A percentile compares a stretch with the other conserved stretches of the same genome.
Conservation (phyloP, 2,329 filamentous ascomycete species). For the Elsinoe australis region DNA sequence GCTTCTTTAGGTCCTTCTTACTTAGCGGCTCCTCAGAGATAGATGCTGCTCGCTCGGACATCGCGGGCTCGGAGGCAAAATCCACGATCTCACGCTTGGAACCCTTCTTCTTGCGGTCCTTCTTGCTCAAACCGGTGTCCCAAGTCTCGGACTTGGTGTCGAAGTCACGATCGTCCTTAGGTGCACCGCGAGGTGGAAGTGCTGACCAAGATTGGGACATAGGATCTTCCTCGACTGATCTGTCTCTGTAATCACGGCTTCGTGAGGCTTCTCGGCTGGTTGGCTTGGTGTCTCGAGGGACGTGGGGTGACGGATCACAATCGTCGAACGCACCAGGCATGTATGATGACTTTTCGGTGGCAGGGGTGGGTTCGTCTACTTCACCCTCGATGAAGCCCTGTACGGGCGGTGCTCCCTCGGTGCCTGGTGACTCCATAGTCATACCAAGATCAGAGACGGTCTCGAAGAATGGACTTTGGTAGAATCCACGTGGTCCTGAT, state of each 20-base stretch:
- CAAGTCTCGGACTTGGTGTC: constrained; percentile 12
- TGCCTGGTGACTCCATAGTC: constrained; percentile 27
- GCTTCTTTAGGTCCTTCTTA: constrained; percentile 2
- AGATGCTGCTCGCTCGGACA: constrained; percentile 8
- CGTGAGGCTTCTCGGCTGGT: constrained; percentile 2
- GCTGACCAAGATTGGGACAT: background rate
- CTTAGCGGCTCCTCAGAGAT: constrained; percentile 20
- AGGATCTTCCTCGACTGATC: background rate
- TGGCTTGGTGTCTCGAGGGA: constrained; percentile 18
- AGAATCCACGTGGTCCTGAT: constrained; percentile 20
- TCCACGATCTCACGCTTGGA: constrained; percentile 6
- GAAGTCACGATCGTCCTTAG: constrained; percentile 4
- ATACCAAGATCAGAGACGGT: constrained; percentile 35
- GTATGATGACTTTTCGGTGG: constrained; percentile 41
- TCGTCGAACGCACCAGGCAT: constrained; percentile 55
- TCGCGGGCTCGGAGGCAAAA: constrained; percentile 10
- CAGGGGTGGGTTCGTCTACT: constrained; percentile 50
- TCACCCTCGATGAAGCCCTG: constrained; percentile 38
- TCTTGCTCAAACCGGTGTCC: constrained; percentile 13
- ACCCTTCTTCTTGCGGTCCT: constrained; percentile 15
- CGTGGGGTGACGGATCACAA: constrained; percentile 2
- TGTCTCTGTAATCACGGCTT: constrained; percentile 7
- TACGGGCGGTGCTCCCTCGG: constrained; percentile 27
- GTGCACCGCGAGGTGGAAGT: background rate
- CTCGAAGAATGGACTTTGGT: constrained; percentile 36